phyloP scores from a whole-genome alignment of 139 green algal species.

The Chlorella sp. region DNA sequence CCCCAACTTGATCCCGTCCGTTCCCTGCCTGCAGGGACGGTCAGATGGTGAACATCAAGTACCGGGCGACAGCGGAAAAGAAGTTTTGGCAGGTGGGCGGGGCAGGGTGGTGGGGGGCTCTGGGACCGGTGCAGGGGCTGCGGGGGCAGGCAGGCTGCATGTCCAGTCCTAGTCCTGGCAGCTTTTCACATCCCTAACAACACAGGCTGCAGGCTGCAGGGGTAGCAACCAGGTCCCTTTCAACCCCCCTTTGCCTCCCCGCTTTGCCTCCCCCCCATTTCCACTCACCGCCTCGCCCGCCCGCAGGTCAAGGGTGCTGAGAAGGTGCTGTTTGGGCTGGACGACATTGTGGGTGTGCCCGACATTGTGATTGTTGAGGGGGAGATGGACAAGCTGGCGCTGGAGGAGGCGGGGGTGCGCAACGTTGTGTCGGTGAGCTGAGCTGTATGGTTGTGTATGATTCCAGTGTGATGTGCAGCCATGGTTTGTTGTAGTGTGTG shows the following conservation, averaged over 20 bases:
- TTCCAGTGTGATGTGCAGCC: neutral
- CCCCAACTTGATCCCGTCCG: neutral
- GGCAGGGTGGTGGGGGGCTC: neutral
- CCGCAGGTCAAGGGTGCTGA: constrained; percentile 66
- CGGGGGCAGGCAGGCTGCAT: neutral
- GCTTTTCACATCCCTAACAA: neutral
- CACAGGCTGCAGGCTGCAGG: neutral
- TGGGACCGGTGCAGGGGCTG: too few relatives aligned
- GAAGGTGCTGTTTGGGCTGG: constrained; percentile 91
- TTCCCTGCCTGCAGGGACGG: constrained; percentile 46
- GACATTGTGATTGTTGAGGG: constrained; percentile 89
- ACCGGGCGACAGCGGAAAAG: constrained; percentile 75
- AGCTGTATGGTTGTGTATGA: too few relatives aligned
- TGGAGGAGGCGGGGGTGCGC: constrained; percentile 79
- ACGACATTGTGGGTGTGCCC: constrained; percentile 68
- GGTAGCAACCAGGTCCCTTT: too few relatives aligned
- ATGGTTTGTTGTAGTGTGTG: too few relatives aligned
- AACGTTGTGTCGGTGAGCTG: constrained; percentile 74
- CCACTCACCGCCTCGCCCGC: neutral
- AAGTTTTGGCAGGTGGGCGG: constrained; percentile 72
- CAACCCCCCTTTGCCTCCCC: neutral
- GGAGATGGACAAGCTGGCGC: constrained; percentile 93
- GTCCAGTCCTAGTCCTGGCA: neutral
- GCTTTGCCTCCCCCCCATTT: too few relatives aligned
- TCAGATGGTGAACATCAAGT: constrained; percentile 91